phyloP scores from a whole-genome alignment of 2,329 filamentous ascomycete genomes.

The Pseudocercospora crystallina region DNA sequence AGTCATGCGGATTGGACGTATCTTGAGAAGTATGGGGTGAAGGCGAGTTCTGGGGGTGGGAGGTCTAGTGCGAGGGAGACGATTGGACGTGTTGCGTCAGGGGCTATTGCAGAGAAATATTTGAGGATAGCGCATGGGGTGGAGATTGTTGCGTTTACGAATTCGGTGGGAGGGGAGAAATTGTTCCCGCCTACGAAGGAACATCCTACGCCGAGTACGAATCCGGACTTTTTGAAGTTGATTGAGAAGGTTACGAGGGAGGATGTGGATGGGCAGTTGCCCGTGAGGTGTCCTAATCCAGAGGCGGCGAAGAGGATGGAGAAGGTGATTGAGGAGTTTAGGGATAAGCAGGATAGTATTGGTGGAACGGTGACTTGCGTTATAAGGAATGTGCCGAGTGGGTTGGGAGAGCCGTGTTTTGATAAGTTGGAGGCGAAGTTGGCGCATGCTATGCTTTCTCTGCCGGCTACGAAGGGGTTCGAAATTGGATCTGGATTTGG shows the following conservation, averaged over 20 bases:
- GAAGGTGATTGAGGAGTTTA: conserved; percentile 72
- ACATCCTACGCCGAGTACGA: conserved; percentile 67
- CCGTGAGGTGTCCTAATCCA: conserved; percentile 79
- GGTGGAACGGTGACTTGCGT: conserved; percentile 94
- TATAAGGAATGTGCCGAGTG: conserved; percentile 79
- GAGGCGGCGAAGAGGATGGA: conserved; percentile 70
- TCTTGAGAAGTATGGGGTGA: conserved; percentile 93
- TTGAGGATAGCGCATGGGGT: conserved; percentile 75
- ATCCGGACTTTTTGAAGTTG: conserved; percentile 76
- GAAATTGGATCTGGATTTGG: conserved; percentile 92
- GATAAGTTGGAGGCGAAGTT: conserved; percentile 92
- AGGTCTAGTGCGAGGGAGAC: conserved; percentile 92
- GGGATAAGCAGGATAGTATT: conserved; percentile 80
- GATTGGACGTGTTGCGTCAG: conserved; percentile 84
- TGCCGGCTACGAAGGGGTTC: conserved; percentile 93
- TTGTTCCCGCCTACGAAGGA: conserved; percentile 71
- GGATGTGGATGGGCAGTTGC: conserved; percentile 79
- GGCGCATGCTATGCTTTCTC: conserved; percentile 90
- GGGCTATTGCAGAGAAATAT: conserved; percentile 92
- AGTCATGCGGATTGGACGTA: conserved; percentile 97
- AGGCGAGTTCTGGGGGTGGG: conserved; percentile 86
- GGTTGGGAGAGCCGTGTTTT: conserved; percentile 90
- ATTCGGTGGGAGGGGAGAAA: conserved; percentile 76
- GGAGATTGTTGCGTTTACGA: conserved; percentile 88
- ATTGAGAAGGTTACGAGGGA: conserved; percentile 70